Percentiles rank a stretch among this genome's conserved stretches.
Evolutionary conservation across 345 rosid species (phyloP).

Genomic region (Anacardium occidentale): DNA sequence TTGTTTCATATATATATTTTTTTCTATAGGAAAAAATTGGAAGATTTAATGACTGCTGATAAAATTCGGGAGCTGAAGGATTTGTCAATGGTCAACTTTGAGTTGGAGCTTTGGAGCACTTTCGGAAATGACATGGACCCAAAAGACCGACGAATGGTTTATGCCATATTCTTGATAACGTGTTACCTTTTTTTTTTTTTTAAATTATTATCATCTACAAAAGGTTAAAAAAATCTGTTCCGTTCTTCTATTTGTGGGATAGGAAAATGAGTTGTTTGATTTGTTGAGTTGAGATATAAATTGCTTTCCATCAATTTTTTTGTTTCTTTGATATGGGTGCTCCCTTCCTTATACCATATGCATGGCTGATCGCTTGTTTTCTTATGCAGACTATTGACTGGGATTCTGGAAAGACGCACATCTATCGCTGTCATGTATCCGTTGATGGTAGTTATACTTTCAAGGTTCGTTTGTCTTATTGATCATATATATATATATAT

Average conservation of each 20-base stretch:
- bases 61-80: constrained; percentile 39
- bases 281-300: neutral
- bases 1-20: neutral
- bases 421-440: constrained; percentile 59
- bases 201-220: neutral
- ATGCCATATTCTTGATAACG: neutral
- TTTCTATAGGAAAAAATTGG: constrained; percentile 34
- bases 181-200: neutral
- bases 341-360: neutral
- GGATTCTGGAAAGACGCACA: constrained; percentile 50
- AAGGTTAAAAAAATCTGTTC: neutral
- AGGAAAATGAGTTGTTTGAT: neutral
- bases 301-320: neutral
- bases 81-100: constrained; percentile 49
- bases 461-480: constrained; percentile 43
- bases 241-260: neutral
- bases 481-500: neutral
- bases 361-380: constrained; percentile 5
- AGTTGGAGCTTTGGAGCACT: constrained; percentile 43
- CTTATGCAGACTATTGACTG: constrained; percentile 42
- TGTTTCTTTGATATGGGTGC: neutral
- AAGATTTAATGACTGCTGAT: constrained; percentile 34
- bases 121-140: constrained; percentile 11
- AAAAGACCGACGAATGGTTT: constrained; percentile 39
- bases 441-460: constrained; percentile 40